Evolutionary conservation across 108 stramenopile species (phyloP).

Genomic region (Parmales sp.): DNA sequence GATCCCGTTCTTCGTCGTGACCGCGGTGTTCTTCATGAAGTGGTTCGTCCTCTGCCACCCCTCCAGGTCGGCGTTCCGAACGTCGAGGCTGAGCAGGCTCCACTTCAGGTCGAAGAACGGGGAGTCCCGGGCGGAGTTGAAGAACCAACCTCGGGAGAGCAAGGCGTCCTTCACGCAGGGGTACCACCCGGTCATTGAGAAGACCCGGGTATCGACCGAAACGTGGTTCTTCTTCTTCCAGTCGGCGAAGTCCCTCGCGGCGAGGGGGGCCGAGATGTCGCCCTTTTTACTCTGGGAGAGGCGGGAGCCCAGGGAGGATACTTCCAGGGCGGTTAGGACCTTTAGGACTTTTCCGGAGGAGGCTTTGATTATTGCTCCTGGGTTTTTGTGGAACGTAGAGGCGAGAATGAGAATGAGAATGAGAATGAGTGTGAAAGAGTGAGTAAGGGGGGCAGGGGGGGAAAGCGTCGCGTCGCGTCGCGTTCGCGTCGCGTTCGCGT

Average conservation of each 20-base stretch:
- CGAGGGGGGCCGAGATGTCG: background rate
- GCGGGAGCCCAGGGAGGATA: background rate
- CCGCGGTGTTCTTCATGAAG: conserved; percentile 37
- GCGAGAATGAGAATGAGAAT: too few species aligned
- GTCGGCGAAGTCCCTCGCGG: conserved; percentile 12
- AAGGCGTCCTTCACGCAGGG: conserved; percentile 47
- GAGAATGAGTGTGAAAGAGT: too few species aligned
- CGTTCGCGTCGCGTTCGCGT: background rate
- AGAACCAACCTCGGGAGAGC: conserved; percentile 38
- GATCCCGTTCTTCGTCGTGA: conserved; percentile 44
- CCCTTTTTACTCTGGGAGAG: background rate
- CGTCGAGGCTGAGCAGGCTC: conserved; percentile 31
- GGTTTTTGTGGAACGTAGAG: too few species aligned
- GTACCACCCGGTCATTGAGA: conserved; percentile 49
- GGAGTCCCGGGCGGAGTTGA: conserved; percentile 37
- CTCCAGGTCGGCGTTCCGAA: conserved; percentile 21
- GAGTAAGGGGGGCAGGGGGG: too few species aligned
- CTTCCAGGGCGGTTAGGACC: background rate
- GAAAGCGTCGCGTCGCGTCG: too few species aligned
- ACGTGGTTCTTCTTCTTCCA: conserved; percentile 25
- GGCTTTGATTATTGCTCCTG: background rate
- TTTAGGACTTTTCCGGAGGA: background rate
- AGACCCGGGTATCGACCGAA: conserved; percentile 20
- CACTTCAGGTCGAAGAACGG: conserved; percentile 49
- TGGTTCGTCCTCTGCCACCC: conserved; percentile 44